phyloP scores from a whole-genome alignment of 176 grass and related monocot species.

The Hordeum marinum region DNA sequence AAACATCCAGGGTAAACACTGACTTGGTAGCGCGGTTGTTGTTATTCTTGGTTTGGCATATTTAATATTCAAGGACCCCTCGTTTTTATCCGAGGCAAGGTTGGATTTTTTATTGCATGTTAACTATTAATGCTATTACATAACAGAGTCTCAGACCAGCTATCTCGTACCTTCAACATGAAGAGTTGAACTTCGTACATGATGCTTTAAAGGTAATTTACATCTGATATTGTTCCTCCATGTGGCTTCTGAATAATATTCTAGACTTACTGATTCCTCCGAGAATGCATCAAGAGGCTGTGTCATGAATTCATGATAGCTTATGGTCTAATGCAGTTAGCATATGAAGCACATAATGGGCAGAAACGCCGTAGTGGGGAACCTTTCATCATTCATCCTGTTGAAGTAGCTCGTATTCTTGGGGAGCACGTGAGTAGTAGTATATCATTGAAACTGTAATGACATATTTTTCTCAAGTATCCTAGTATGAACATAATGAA shows the following conservation, averaged over 20 bases:
- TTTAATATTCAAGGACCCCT: background rate
- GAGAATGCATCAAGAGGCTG: background rate
- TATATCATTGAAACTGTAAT: constrained; percentile 10
- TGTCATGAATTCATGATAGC: constrained; percentile 9
- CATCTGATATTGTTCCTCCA: constrained; percentile 11
- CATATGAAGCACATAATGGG: constrained; percentile 91
- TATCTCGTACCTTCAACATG: constrained; percentile 82
- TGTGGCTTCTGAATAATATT: background rate
- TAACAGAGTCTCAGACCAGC: constrained; percentile 77
- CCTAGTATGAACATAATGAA: constrained; percentile 25
- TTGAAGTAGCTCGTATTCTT: constrained; percentile 95
- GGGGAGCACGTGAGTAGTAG: constrained; percentile 78
- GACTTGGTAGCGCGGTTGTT: background rate
- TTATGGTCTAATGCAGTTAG: constrained; percentile 62
- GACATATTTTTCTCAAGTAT: constrained; percentile 22
- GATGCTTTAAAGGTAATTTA: constrained; percentile 83
- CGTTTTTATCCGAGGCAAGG: background rate
- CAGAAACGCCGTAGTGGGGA: constrained; percentile 95
- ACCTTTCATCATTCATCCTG: constrained; percentile 99
- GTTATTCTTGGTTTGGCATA: background rate
- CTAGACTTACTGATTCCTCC: constrained; percentile 5
- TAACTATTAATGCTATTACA: constrained; percentile 20
- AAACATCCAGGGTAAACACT: too few species aligned
- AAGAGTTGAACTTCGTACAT: constrained; percentile 78
- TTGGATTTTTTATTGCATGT: constrained; percentile 15